These are phyloP conservation scores for Sporormia fimetaria DNA, from an alignment of 495 filamentous ascomycete species.

Conservation along the genomic window DNA sequence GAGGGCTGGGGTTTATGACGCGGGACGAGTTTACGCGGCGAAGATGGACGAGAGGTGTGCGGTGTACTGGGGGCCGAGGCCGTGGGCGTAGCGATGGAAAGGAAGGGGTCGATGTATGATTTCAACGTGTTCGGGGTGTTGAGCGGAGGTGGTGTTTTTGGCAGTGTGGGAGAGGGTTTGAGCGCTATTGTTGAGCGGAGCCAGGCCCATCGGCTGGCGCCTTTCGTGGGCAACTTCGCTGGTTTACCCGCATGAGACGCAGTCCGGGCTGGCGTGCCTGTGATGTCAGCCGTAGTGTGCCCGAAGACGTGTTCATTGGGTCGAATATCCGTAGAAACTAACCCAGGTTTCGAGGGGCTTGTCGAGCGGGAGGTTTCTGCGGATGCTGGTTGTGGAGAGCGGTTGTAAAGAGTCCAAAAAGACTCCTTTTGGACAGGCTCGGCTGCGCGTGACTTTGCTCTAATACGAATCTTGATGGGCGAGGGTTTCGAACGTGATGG, in stretches of 20 bases:
- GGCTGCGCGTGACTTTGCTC: neutral
- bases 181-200: conserved; percentile 3
- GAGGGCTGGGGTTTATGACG: neutral
- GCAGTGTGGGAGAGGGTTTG: no score
- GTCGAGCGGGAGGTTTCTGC: conserved; percentile 1
- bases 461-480: conserved; percentile 6
- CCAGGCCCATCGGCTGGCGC: conserved; percentile 12
- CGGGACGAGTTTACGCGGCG: conserved; percentile 7
- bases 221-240: neutral
- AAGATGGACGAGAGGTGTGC: conserved; percentile 1
- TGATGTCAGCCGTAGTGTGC: neutral
- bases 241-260: neutral
- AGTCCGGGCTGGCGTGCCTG: neutral
- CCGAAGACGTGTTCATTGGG: conserved; percentile 3
- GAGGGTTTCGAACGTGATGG: conserved; percentile 1
- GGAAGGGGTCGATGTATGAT: conserved; percentile 16
- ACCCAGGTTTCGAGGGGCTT: conserved; percentile 8
- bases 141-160: neutral
- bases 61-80: conserved; percentile 7
- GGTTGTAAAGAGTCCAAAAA: conserved; percentile 7
- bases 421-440: conserved; percentile 12
- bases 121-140: neutral
- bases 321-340: neutral
- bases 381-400: conserved; percentile 5
- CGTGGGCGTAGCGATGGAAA: conserved; percentile 3